A percentile compares a stretch with the other conserved stretches of the same genome.
phyloP scores from a whole-genome alignment of 371 early-diverging fungal genomes.

The Phascolomyces articulosus region DNA sequence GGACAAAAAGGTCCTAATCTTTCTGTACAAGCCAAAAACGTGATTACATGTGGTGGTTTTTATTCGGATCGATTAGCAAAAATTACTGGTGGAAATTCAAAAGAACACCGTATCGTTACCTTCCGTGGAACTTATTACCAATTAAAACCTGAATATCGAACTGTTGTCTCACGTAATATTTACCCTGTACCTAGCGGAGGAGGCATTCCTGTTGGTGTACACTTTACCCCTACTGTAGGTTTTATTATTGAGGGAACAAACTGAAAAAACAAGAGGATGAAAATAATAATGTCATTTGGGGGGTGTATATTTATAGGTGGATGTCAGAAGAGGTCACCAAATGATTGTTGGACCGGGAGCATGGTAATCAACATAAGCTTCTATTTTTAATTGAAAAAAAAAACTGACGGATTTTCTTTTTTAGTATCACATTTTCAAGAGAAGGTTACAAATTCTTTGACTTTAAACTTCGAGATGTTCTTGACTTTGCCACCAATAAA shows the following conservation, averaged over 20 bases:
- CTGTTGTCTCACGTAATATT: constrained; percentile 44
- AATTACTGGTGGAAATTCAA: constrained; percentile 42
- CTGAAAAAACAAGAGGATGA: no score
- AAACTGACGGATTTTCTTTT: no score
- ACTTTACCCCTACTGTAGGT: constrained; percentile 48
- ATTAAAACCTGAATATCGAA: constrained; percentile 42
- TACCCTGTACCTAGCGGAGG: constrained; percentile 53
- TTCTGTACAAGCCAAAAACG: constrained; percentile 38
- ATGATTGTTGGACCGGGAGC: constrained; percentile 56
- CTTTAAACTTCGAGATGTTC: constrained; percentile 36
- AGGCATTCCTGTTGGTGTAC: constrained; percentile 53
- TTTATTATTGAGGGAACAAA: no score
- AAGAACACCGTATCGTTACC: constrained; percentile 36
- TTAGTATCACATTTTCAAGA: constrained; percentile 43
- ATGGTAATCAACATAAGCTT: constrained; percentile 17
- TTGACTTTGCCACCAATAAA: constrained; percentile 34
- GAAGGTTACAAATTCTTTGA: constrained; percentile 49
- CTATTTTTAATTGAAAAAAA: no score
- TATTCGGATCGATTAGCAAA: constrained; percentile 48
- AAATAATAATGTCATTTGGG: no score
- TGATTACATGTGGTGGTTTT: constrained; percentile 54
- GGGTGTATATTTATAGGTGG: no score
- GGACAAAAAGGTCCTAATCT: constrained; percentile 39
- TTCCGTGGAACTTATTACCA: constrained; percentile 55
- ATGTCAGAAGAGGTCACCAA: constrained; percentile 47